Conservation (phyloP, 208 protist species). For the Entamoeba histolytica region DNA sequence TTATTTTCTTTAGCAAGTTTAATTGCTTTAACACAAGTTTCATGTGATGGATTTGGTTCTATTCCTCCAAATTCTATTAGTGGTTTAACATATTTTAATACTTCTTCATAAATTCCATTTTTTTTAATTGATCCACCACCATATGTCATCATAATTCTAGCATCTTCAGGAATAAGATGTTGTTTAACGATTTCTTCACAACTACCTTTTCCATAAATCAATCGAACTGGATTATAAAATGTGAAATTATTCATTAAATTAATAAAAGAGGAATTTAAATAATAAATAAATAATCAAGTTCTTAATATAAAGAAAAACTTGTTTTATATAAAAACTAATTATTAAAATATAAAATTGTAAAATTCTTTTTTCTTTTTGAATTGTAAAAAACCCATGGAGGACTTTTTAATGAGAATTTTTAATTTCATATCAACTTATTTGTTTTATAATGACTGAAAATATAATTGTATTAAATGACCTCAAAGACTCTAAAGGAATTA, state of each 20-base stretch:
- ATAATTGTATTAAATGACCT: not conserved
- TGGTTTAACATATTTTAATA: not conserved
- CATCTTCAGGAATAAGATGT: not conserved
- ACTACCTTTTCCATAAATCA: not conserved
- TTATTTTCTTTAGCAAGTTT: not conserved
- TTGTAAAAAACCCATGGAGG: too few relatives aligned
- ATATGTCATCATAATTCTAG: not conserved
- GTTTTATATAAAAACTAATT: too few relatives aligned
- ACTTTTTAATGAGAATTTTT: too few relatives aligned
- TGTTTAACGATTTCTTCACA: not conserved
- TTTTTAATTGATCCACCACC: constrained; percentile 7
- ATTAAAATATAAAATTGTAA: too few relatives aligned
- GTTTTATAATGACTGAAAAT: too few relatives aligned
- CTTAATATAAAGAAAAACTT: too few relatives aligned
- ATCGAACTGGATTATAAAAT: not conserved
- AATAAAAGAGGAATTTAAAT: not conserved
- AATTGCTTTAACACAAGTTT: not conserved
- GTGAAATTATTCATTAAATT: not conserved
- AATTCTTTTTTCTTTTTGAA: too few relatives aligned
- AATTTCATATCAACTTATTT: too few relatives aligned
- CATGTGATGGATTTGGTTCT: constrained; percentile 2
- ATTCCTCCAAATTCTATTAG: not conserved
- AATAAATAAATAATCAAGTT: too few relatives aligned
- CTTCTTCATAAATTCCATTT: constrained; percentile 11
- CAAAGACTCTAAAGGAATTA: not conserved